Base-by-base conservation (phyloP, 352 stramenopile genomes). In the Pythium phragmiticola region DNA sequence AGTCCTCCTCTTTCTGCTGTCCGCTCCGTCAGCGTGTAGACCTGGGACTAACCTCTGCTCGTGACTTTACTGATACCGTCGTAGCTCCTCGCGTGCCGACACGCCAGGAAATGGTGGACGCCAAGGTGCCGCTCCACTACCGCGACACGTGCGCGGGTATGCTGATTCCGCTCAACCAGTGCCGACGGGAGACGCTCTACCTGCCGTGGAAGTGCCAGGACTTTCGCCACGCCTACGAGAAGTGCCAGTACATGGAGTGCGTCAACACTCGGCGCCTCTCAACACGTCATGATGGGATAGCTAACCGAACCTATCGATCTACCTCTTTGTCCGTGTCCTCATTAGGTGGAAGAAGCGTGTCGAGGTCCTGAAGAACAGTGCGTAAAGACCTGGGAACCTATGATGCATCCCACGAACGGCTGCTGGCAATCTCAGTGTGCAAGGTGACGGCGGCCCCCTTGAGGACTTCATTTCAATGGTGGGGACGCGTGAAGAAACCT, bases 141-240 rank as follows among this genome's bases (percentile, higher is more conserved):
- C 93, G 97, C 55, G 97, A 99, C 80, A 96, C 82, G 45, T 99
- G 97, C 74, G 94, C 92, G 37, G 94, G 98, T 52, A 76, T 99
- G 37, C 78, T 99, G 39, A 97, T 99, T 59, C 84, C 88, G 60
- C 75, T 99, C 48, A 99, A 99, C 76, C 88, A 98, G 71, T 97
- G 91, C 75, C 92, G 97, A 77, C 91, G 91, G 58, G 80, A 97
- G 60, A 99, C 92, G 45, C 88, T 91, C 53, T 99, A 92, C 73
- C 78, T 97, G 66, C 95, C 95, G 52, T 98, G 93, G 79, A 92
- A 98, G 75, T 99, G 97, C 78, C 84, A 92, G 72, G 94, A 99
- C 73, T 76, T 99, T 76, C 91, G 95, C 74, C 97, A 99, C 80
- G 97, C 92, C 33, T 99, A 99, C 77, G 97, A 99, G 78, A 98